Base-by-base conservation (phyloP, 257 asterid genomes). In the Jacaranda copaia region DNA sequence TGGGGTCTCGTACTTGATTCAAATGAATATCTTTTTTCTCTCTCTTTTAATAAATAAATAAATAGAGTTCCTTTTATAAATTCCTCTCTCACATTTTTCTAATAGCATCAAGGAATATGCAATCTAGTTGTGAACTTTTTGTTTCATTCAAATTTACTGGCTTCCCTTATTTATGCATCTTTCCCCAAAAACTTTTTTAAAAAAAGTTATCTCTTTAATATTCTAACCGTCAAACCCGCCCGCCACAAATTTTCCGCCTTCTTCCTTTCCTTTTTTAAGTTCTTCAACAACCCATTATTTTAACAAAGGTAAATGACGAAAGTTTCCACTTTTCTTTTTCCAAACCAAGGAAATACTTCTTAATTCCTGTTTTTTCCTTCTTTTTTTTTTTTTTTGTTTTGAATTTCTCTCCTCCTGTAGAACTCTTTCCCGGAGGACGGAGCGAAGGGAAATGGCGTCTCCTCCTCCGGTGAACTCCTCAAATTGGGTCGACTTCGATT, bases 401-500 rank as follows among this genome's bases (percentile, higher is more conserved):
- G 0, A 53, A 53, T 53, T 53, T 53, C 19, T 55, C 15, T 15
- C 32, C 59, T 46, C 38, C 14, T 6, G 48, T 8, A 42, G 25
- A 55, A 36, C 38, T 40, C 43, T 52, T 43, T n/a, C 79, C 62
- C 8, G 77, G 73, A 53, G 73, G 42, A 74, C 8, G 77, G 73
- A 53, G 73, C 51, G 75, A 51, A 63, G 60, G 43, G 42, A 53
- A 61, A 88, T 88, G 93, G 84, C 66, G 40, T 85, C 77, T 62
- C 79, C 85, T 69, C 82, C 68, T 43, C 85, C 56, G 46, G 79
- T 72, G 57, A 81, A 78, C 19, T 70, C 85, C 19, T 70, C 85
- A 25, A 80, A 77, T 59, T 89, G 93, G 93, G 82, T 78, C 5
- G 32, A 25, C 32, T 63, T 89, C 53, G 89, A 87, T 70, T 84